Conservation (phyloP, 176 grass and related monocot species). For the Oryza australiensis region DNA sequence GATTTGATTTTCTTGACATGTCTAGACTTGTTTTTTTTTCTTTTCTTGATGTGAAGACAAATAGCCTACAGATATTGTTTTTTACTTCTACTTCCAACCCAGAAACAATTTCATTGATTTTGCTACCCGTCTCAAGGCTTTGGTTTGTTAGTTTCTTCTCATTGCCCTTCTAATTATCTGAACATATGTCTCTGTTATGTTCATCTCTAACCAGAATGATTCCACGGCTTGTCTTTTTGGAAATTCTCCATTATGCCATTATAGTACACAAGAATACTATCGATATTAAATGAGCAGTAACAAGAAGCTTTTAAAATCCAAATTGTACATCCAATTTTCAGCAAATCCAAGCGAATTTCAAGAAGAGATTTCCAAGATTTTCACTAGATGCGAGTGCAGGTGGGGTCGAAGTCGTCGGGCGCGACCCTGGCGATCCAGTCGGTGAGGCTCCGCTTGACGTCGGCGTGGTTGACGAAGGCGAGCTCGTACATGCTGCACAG, state of each 20-base stretch:
- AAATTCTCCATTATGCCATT: neutral
- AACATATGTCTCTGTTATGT: neutral
- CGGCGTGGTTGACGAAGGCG: constrained; percentile 70
- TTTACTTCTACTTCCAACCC: neutral
- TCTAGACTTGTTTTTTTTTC: neutral
- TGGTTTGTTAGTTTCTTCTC: neutral
- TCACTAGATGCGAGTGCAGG: constrained; percentile 77
- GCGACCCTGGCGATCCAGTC: constrained; percentile 84
- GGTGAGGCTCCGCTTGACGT: constrained; percentile 69
- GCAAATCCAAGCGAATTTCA: neutral
- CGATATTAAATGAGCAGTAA: no score
- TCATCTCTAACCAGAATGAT: neutral
- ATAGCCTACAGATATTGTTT: neutral
- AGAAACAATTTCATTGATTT: neutral
- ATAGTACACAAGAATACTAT: neutral
- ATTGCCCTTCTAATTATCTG: neutral
- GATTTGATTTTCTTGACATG: constrained; percentile 8
- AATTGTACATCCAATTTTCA: no score
- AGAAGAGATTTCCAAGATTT: neutral
- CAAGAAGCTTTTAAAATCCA: no score
- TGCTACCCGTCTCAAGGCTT: neutral
- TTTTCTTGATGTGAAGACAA: neutral
- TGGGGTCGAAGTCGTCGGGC: constrained; percentile 81
- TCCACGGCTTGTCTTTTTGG: neutral
- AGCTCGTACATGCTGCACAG: constrained; percentile 97